These are phyloP conservation scores for Geotrichum phurueaensis DNA, from an alignment of 1,139 yeast genomes.

Conservation along the genomic window DNA sequence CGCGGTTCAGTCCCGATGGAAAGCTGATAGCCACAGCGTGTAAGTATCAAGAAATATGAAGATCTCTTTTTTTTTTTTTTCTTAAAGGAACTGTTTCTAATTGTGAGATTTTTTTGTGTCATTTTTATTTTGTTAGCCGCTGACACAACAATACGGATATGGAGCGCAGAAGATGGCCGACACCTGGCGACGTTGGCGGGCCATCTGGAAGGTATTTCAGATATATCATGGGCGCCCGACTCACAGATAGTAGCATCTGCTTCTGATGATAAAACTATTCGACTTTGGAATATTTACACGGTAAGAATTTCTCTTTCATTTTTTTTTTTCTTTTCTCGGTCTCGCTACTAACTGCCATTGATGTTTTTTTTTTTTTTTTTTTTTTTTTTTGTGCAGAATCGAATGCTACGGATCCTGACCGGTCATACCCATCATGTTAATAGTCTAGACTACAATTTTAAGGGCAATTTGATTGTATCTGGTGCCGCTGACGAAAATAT, in stretches of 20 bases:
- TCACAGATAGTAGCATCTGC: constrained; percentile 72
- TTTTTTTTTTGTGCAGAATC: constrained; percentile 30
- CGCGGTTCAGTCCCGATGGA: constrained; percentile 65
- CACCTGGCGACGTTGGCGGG: constrained; percentile 45
- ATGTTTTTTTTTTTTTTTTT: background rate
- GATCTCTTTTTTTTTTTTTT: background rate
- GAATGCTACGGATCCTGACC: constrained; percentile 52
- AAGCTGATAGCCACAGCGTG: constrained; percentile 51
- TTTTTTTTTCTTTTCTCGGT: background rate
- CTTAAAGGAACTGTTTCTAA: background rate
- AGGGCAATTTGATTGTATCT: constrained; percentile 72
- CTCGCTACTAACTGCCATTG: background rate
- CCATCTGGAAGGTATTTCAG: constrained; percentile 65
- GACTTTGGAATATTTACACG: constrained; percentile 57
- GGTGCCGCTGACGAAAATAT: constrained; percentile 91
- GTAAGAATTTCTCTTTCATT: background rate
- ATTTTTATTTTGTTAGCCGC: constrained; percentile 31
- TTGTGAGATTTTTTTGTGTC: background rate
- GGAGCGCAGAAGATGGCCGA: constrained; percentile 35
- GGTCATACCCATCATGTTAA: constrained; percentile 88
- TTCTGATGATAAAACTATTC: constrained; percentile 77
- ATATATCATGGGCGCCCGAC: constrained; percentile 70
- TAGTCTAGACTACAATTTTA: constrained; percentile 59
- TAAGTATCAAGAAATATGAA: constrained; percentile 19
- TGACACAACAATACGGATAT: constrained; percentile 43